Evolutionary conservation across 768 basidiomycete genomes (phyloP), one percentile per base, ranked within the genome.

Genomic region (Suillus subaureus): DNA sequence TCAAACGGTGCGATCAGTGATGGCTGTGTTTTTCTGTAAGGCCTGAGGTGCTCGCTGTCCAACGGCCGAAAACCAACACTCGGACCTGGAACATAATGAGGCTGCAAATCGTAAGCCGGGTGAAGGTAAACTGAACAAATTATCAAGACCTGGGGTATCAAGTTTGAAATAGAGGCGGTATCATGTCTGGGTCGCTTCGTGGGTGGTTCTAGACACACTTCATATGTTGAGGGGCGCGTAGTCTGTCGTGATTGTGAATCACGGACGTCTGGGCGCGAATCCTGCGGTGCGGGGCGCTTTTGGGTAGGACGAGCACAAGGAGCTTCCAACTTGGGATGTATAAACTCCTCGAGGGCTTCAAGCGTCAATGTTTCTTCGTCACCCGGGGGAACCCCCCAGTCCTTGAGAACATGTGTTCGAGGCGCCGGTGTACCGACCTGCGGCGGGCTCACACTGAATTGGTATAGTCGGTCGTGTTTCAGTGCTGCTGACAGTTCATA

Each of bases 71-170:
- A 67, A 5, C 64, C 47, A 42, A 64, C 68, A 39, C 66, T 70
- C 47, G 63, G 72, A 28, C 64, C 61, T 55, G 64, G 62, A 65
- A 68, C 64, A 70, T 70, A 72, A 64, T 69, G 70, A n/a, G 69
- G 70, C 75, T 78, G 52, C 61, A 64, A 42, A 47, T 8, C 31
- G 61, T 76, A 64, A 73, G 66, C 63, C 49, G 11, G 21, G 28
- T 43, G 37, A 42, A 61, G 51, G 61, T 54, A 62, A 23, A 12
- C 13, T 51, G 16, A 62, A 51, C 16, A 40, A n/a, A 62, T 61
- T 43, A 55, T 42, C 72, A 79, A 47, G 61, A 86, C 86, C 77
- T 82, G 82, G 21, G 85, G 81, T 63, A 87, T 79, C 40, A 81
- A 61, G 49, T 72, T 67, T 62, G 78, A 70, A 39, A 86, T 72